Percentiles rank a stretch among this genome's conserved stretches.
Conservation (phyloP, 768 basidiomycete species). For the Mycena olivaceomarginata region DNA sequence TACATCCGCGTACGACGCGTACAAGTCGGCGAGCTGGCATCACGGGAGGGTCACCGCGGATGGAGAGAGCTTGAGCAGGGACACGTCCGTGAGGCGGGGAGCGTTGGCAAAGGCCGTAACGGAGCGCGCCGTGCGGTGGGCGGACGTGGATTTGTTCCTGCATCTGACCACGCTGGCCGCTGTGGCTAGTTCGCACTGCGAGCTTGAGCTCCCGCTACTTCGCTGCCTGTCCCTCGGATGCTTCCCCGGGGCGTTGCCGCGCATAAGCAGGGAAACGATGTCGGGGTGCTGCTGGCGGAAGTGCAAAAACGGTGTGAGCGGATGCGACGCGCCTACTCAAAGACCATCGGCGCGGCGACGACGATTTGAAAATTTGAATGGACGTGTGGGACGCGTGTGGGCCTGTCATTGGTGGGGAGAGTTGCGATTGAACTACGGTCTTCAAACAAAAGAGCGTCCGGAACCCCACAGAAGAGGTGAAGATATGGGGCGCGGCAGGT, state of each 20-base stretch:
- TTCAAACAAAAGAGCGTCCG: too few species aligned
- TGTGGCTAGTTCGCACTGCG: not conserved
- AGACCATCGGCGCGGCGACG: too few species aligned
- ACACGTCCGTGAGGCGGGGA: slow-evolving; percentile 18
- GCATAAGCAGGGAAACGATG: not conserved
- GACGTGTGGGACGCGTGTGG: too few species aligned
- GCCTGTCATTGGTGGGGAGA: too few species aligned
- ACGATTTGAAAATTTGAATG: too few species aligned
- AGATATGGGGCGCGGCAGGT: too few species aligned
- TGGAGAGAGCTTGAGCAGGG: slow-evolving; percentile 11
- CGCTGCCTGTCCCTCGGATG: slow-evolving; percentile 24
- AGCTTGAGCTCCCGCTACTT: slow-evolving; percentile 13
- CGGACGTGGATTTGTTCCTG: slow-evolving; percentile 7
- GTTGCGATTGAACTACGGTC: too few species aligned
- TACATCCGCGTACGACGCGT: not conserved
- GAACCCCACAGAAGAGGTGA: too few species aligned
- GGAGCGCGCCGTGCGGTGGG: too few species aligned
- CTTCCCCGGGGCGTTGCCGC: not conserved
- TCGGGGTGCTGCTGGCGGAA: too few species aligned
- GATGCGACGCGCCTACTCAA: too few species aligned
- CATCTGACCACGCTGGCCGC: slow-evolving; percentile 16
- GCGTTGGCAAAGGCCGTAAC: slow-evolving; percentile 6
- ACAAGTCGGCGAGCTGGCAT: slow-evolving; percentile 13
- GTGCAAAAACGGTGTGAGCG: too few species aligned
- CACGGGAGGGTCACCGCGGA: slow-evolving; percentile 17